These are phyloP conservation scores for Arctium minus DNA, from an alignment of 129 eudicot genomes.

Conservation along the genomic window DNA sequence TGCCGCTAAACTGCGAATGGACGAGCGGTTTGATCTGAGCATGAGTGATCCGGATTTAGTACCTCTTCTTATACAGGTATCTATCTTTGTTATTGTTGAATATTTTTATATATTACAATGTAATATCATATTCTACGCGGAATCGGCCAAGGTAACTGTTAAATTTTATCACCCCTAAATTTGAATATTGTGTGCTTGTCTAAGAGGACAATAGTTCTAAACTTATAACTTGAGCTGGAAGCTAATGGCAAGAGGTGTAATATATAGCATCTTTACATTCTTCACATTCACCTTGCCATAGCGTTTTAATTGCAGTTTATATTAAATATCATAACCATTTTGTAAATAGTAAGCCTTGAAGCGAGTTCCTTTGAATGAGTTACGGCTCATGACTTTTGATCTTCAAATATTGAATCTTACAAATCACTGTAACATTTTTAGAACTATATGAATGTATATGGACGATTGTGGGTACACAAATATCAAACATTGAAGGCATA, in stretches of 20 bases:
- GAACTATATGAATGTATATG: too few species aligned
- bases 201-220: too few species aligned
- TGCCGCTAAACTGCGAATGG: constrained; percentile 84
- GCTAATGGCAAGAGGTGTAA: too few species aligned
- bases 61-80: constrained; percentile 90
- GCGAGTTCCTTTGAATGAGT: too few species aligned
- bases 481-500: too few species aligned
- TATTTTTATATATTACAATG: not conserved
- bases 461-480: too few species aligned
- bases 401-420: not conserved
- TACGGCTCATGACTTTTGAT: not conserved
- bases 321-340: not conserved
- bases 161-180: not conserved
- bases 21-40: constrained; percentile 83
- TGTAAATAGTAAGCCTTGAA: not conserved
- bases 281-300: too few species aligned
- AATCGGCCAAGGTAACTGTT: not conserved
- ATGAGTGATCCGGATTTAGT: constrained; percentile 96
- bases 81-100: not conserved
- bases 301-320: not conserved
- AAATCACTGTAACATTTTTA: too few species aligned
- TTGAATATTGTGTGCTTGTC: too few species aligned
- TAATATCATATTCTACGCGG: not conserved
- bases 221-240: too few species aligned
- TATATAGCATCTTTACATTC: too few species aligned